These are phyloP conservation scores for Rhizopogon vinicolor DNA, from an alignment of 768 basidiomycete genomes.

Conservation along the genomic window DNA sequence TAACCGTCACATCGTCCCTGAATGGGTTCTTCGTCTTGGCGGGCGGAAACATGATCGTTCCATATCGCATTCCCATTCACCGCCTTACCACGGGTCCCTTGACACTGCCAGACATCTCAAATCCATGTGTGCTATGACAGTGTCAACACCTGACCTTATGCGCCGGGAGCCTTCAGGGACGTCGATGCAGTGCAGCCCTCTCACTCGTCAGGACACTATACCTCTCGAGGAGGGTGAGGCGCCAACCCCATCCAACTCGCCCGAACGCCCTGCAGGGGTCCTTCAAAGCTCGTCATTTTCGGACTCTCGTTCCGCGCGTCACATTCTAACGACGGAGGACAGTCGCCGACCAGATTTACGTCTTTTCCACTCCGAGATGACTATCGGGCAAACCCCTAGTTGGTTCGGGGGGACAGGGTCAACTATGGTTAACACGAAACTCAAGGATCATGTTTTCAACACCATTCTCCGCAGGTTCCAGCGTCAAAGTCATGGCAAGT, in stretches of 20 bases:
- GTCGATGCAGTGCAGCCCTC: conserved; percentile 33
- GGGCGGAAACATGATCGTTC: conserved; percentile 45
- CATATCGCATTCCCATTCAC: conserved; percentile 37
- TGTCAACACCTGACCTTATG: conserved; percentile 69
- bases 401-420: conserved; percentile 89
- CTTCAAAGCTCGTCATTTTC: conserved; percentile 28
- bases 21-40: conserved; percentile 72
- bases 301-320: conserved; percentile 14
- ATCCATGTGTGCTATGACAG: conserved; percentile 44
- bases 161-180: conserved; percentile 10
- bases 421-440: conserved; percentile 87
- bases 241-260: conserved; percentile 48
- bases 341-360: conserved; percentile 33
- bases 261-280: conserved; percentile 28
- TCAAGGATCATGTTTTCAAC: conserved; percentile 95
- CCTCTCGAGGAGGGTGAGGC: conserved; percentile 36
- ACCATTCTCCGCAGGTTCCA: conserved; percentile 76
- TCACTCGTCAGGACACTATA: conserved; percentile 35
- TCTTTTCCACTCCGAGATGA: conserved; percentile 37
- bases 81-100: background rate
- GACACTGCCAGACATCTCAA: conserved; percentile 30
- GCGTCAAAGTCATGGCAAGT: conserved; percentile 36
- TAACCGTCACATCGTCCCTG: conserved; percentile 94
- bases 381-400: conserved; percentile 34
- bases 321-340: conserved; percentile 15